Evolutionary conservation across 2,329 filamentous ascomycete species (phyloP).

Genomic region (Colletotrichum musicola): DNA sequence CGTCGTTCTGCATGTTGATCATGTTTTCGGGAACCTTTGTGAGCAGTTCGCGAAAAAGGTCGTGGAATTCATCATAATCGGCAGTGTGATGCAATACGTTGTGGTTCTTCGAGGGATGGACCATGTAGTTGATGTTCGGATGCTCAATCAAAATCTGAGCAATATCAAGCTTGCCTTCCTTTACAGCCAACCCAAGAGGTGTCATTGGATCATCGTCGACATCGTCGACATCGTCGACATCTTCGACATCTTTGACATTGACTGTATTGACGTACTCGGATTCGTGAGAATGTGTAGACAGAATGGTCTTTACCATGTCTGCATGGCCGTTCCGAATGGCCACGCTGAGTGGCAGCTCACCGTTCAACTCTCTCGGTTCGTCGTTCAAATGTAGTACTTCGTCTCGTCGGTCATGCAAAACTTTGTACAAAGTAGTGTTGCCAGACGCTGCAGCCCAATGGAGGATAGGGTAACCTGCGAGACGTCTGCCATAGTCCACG

Average conservation of each 20-base stretch:
- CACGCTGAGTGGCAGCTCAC: not conserved
- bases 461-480: too few species aligned
- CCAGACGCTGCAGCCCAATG: not conserved
- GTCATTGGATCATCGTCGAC: not conserved
- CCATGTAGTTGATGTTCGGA: not conserved
- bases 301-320: not conserved
- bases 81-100: not conserved
- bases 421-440: not conserved
- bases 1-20: not conserved
- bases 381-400: not conserved
- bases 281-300: not conserved
- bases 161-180: too few species aligned
- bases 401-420: not conserved
- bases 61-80: too few species aligned
- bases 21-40: not conserved
- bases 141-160: not conserved
- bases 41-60: not conserved
- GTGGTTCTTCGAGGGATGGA: too few species aligned
- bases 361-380: not conserved
- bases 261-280: not conserved
- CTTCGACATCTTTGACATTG: too few species aligned
- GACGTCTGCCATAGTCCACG: too few species aligned
- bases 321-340: not conserved
- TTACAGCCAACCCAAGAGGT: not conserved
- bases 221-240: too few species aligned